Evolutionary conservation across 2,329 filamentous ascomycete genomes (phyloP).

Genomic region (Diaporthe ampelina): DNA sequence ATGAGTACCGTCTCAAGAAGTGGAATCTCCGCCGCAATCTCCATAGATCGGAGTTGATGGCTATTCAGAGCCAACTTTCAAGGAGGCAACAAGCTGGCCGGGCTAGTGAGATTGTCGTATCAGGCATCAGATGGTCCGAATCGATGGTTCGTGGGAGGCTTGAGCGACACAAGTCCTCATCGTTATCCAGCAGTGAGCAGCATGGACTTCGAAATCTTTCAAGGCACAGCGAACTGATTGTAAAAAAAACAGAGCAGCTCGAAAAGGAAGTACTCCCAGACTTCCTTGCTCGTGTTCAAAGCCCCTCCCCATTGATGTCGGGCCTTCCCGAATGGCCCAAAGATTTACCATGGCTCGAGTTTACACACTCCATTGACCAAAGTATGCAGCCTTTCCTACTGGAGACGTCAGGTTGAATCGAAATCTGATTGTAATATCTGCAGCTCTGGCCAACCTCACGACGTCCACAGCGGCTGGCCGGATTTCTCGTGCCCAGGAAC

Average conservation of each 20-base stretch:
- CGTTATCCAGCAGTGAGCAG: neutral
- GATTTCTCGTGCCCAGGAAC: neutral
- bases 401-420: neutral
- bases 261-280: neutral
- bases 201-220: no score
- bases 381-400: no score
- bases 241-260: neutral
- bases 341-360: conserved; percentile 10
- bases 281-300: conserved; percentile 11
- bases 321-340: neutral
- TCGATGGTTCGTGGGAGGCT: neutral
- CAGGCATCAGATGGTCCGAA: neutral
- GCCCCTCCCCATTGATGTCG: neutral
- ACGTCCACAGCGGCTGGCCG: neutral
- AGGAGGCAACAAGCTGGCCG: neutral
- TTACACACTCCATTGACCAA: neutral
- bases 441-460: neutral
- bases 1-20: conserved; percentile 16
- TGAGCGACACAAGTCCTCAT: neutral
- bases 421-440: neutral
- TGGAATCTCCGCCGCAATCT: conserved; percentile 4
- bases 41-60: no score
- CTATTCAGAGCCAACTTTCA: neutral
- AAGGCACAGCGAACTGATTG: no score
- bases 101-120: neutral